A percentile compares a stretch with the other conserved stretches of the same genome.
Evolutionary conservation across 108 stramenopile species (phyloP).

Genomic region (Skeletonema costatum): DNA sequence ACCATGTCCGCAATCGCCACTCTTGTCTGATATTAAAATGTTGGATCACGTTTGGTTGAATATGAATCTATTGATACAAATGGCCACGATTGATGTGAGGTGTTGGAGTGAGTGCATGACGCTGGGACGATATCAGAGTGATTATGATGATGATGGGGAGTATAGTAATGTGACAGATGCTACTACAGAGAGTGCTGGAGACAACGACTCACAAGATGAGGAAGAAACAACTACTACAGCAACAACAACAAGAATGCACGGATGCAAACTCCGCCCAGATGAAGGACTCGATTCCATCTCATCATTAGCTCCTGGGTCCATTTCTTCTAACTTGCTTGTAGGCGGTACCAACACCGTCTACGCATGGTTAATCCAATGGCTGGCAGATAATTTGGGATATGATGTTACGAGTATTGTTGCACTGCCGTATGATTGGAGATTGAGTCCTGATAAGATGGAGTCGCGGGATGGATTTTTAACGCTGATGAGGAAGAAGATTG

Average conservation of each 20-base stretch:
- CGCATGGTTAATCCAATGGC: slow-evolving; percentile 87
- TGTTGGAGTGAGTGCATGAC: slow-evolving; percentile 81
- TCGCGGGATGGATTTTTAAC: slow-evolving; percentile 74
- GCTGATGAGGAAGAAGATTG: slow-evolving; percentile 57
- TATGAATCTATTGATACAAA: slow-evolving; percentile 75
- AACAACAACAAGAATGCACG: slow-evolving; percentile 13
- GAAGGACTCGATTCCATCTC: slow-evolving; percentile 87
- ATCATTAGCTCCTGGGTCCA: slow-evolving; percentile 72
- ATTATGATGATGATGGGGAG: slow-evolving; percentile 53
- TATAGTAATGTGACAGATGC: neutral
- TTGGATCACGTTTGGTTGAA: slow-evolving; percentile 90
- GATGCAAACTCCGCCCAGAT: slow-evolving; percentile 88
- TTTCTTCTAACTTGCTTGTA: slow-evolving; percentile 63
- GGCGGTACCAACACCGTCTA: slow-evolving; percentile 89
- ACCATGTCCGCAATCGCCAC: slow-evolving; percentile 55
- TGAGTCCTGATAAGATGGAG: slow-evolving; percentile 76
- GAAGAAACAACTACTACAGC: slow-evolving; percentile 6
- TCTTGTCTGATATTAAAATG: slow-evolving; percentile 77
- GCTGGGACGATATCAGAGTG: slow-evolving; percentile 78
- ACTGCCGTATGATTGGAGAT: slow-evolving; percentile 89
- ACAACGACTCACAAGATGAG: neutral
- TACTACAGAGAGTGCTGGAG: neutral
- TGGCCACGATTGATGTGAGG: slow-evolving; percentile 74
- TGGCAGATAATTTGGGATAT: slow-evolving; percentile 85
- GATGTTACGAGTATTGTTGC: slow-evolving; percentile 82